Percentiles rank a stretch among this genome's conserved stretches.
These are phyloP conservation scores for Venturiaceae sp. DNA, from an alignment of 2,329 filamentous ascomycete species.

Conservation along the genomic window DNA sequence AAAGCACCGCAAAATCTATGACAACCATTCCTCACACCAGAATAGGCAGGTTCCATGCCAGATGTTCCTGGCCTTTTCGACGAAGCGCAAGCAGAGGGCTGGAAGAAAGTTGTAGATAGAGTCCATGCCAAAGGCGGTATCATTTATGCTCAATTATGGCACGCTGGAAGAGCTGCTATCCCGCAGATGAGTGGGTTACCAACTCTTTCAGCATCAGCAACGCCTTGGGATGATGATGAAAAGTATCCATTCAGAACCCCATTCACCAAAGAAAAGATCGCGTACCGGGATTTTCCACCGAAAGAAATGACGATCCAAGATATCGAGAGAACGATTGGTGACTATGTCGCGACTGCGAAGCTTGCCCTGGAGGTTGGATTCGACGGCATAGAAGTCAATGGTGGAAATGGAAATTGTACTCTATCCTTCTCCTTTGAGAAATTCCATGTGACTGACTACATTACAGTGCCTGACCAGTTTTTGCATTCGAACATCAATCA, in stretches of 20 bases:
- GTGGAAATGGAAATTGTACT: constrained; percentile 42
- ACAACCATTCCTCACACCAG: not conserved
- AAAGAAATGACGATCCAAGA: constrained; percentile 27
- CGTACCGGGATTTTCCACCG: constrained; percentile 20
- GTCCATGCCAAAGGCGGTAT: constrained; percentile 53
- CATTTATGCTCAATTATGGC: constrained; percentile 55
- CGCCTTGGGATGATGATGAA: not conserved
- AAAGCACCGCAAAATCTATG: not conserved
- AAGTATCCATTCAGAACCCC: not conserved
- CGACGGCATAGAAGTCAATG: constrained; percentile 51
- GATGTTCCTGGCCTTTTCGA: constrained; percentile 50
- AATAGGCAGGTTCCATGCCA: constrained; percentile 29
- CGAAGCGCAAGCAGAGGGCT: constrained; percentile 45
- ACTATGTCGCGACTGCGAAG: constrained; percentile 33
- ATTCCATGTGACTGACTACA: not conserved
- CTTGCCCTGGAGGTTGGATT: constrained; percentile 41
- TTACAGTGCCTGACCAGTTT: constrained; percentile 42
- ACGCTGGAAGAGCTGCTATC: constrained; percentile 45
- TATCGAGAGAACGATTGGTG: constrained; percentile 25
- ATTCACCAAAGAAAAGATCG: constrained; percentile 22
- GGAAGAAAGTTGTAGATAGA: constrained; percentile 50
- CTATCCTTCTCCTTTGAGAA: not conserved
- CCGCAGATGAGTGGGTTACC: constrained; percentile 12
- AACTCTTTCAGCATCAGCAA: not conserved
- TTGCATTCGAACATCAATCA: constrained; percentile 48